These are phyloP conservation scores for Scenedesmus sp. DNA, from an alignment of 163 green algal species.

Conservation along the genomic window DNA sequence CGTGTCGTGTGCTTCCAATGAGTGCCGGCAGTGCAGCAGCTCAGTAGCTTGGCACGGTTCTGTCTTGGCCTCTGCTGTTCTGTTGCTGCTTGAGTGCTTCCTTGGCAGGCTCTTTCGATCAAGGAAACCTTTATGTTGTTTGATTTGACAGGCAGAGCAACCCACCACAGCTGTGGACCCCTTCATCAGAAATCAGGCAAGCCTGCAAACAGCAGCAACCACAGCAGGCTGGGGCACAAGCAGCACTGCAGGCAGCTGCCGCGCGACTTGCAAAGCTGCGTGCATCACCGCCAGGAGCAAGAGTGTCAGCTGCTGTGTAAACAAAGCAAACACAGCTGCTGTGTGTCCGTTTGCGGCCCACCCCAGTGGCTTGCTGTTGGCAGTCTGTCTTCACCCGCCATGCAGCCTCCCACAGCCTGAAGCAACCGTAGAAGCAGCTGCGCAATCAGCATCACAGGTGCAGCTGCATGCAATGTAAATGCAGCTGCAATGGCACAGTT, in stretches of 20 bases:
- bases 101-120: not conserved
- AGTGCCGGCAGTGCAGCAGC: not conserved
- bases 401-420: not conserved
- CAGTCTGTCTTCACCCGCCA: not conserved
- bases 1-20: not conserved
- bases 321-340: not conserved
- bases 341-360: not conserved
- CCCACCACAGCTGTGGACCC: conserved; percentile 58
- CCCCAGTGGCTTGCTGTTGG: not conserved
- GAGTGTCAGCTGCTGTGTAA: not conserved
- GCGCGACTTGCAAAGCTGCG: not conserved
- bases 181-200: conserved; percentile 61
- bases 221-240: not conserved
- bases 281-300: not conserved
- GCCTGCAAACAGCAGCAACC: not conserved
- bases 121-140: not conserved
- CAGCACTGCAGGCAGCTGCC: not conserved
- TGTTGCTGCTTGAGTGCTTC: not conserved
- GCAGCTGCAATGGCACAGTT: not conserved
- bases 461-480: not conserved
- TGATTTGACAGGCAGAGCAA: conserved; percentile 32
- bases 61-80: not conserved
- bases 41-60: not conserved
- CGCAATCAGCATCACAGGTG: too few relatives aligned
- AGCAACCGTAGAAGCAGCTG: not conserved